These are phyloP conservation scores for Clavariopsis aquatica DNA, from an alignment of 495 filamentous ascomycete species.

Conservation along the genomic window DNA sequence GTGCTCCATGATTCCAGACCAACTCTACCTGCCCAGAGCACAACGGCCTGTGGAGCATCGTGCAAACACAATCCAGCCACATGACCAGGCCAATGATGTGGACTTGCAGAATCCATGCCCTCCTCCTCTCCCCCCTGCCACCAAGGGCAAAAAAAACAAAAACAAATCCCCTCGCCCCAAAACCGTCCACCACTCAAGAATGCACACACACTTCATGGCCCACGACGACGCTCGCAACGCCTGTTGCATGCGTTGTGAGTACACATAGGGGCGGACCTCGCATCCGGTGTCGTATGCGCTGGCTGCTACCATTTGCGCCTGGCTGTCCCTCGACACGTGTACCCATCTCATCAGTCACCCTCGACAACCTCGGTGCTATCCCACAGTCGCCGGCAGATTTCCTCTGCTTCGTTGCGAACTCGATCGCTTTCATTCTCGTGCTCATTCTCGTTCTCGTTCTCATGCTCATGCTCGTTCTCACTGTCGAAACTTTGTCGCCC, in stretches of 20 bases:
- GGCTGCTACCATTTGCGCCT: neutral
- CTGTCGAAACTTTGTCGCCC: slow-evolving; percentile 35
- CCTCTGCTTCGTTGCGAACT: slow-evolving; percentile 36
- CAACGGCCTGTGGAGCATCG: neutral
- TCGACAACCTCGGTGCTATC: slow-evolving; percentile 35
- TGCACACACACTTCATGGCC: too few species aligned
- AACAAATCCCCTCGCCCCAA: too few species aligned
- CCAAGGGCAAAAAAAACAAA: neutral
- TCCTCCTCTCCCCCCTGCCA: neutral
- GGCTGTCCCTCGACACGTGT: slow-evolving; percentile 7
- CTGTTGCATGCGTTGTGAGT: neutral
- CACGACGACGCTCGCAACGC: neutral
- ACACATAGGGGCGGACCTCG: neutral
- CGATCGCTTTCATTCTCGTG: slow-evolving; percentile 29
- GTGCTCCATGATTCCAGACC: slow-evolving; percentile 1
- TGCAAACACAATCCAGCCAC: neutral
- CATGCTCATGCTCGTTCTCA: too few species aligned
- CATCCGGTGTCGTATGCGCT: neutral
- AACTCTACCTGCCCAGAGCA: neutral
- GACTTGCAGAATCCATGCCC: slow-evolving; percentile 3
- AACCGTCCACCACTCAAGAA: neutral
- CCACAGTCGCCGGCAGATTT: slow-evolving; percentile 41
- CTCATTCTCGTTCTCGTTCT: too few species aligned
- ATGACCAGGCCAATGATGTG: neutral
- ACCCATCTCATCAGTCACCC: slow-evolving; percentile 26